A percentile compares a stretch with the other conserved stretches of the same genome.
Conservation (phyloP, 2,329 filamentous ascomycete species). For the Amesomyces nigricolor region DNA sequence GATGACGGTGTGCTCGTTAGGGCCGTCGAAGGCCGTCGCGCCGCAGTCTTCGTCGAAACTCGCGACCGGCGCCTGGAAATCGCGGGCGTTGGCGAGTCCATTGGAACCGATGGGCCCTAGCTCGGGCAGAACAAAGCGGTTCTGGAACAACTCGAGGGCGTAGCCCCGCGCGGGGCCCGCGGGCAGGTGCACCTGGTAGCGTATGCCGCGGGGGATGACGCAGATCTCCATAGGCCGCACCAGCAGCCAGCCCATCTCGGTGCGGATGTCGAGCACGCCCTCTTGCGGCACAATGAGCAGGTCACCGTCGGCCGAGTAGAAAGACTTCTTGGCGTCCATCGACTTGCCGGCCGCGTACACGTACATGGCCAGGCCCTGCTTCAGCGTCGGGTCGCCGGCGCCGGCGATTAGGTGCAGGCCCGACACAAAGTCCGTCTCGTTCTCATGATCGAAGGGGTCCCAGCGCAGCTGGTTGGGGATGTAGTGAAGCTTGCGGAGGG, state of each 20-base stretch:
- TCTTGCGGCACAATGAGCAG: constrained; percentile 71
- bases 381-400: constrained; percentile 72
- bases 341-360: constrained; percentile 73
- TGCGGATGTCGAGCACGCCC: constrained; percentile 68
- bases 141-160: constrained; percentile 68
- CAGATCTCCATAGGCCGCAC: constrained; percentile 75
- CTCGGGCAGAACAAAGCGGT: constrained; percentile 66
- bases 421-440: constrained; percentile 45
- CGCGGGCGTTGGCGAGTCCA: constrained; percentile 66
- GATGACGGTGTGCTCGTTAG: constrained; percentile 43
- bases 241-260: constrained; percentile 67
- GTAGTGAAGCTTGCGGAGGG: constrained; percentile 52
- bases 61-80: constrained; percentile 70
- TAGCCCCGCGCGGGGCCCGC: constrained; percentile 62
- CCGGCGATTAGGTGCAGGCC: constrained; percentile 68
- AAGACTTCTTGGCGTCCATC: constrained; percentile 70
- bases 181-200: constrained; percentile 65
- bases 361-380: constrained; percentile 72
- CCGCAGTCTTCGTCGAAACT: constrained; percentile 56
- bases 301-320: constrained; percentile 80
- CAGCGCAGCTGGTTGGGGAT: constrained; percentile 78
- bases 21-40: constrained; percentile 35
- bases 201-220: constrained; percentile 68
- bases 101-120: constrained; percentile 69
- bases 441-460: constrained; percentile 68